Evolutionary conservation across 345 rosid genomes (phyloP).

Genomic region (Brassica cretica): DNA sequence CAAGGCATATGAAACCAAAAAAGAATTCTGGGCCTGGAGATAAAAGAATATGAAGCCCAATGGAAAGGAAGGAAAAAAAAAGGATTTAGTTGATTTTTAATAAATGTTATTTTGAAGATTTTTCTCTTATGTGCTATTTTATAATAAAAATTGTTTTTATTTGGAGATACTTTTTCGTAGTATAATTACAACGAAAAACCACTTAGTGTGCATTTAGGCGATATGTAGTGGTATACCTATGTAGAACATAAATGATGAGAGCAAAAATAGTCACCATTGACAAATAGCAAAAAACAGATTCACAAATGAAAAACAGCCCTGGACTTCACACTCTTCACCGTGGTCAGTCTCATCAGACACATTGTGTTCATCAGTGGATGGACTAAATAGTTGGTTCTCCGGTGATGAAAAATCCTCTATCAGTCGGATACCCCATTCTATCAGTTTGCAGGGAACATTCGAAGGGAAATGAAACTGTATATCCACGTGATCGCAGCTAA

Average conservation of each 20-base stretch:
- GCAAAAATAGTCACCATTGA: not conserved
- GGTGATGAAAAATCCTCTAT: not conserved
- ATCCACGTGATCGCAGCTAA: conserved; percentile 6
- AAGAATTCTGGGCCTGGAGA: too few species aligned
- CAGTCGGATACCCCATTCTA: conserved; percentile 11
- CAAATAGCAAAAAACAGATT: not conserved
- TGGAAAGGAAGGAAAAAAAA: too few species aligned
- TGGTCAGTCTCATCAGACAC: not conserved
- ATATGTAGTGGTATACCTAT: not conserved
- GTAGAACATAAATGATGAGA: not conserved
- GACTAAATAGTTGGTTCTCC: not conserved
- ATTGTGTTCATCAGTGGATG: not conserved
- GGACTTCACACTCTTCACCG: not conserved
- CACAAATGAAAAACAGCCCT: not conserved
- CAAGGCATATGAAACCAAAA: too few species aligned
- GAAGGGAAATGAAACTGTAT: not conserved
- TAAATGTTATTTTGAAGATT: too few species aligned
- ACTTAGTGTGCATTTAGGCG: not conserved
- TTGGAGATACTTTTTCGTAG: too few species aligned
- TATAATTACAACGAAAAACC: not conserved
- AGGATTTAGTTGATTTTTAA: too few species aligned
- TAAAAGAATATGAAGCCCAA: too few species aligned
- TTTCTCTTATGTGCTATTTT: too few species aligned
- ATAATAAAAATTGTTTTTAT: too few species aligned
- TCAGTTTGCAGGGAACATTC: not conserved